These are phyloP conservation scores for Hypoxylon lenormandii DNA, from an alignment of 495 filamentous ascomycete genomes.

Conservation along the genomic window DNA sequence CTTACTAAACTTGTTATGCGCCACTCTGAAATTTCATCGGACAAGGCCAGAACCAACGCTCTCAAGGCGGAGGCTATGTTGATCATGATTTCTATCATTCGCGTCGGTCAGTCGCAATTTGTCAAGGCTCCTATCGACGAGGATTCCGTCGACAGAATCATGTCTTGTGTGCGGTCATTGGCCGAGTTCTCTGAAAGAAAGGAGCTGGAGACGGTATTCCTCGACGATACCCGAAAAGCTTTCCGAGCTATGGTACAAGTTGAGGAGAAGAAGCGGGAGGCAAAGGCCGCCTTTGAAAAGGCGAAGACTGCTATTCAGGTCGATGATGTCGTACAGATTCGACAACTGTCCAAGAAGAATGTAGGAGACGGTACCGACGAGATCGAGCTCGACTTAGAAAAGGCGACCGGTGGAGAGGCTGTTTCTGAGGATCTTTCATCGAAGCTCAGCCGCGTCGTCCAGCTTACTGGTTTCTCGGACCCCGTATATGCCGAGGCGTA, in stretches of 20 bases:
- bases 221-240: slow-evolving; percentile 94
- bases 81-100: slow-evolving; percentile 98
- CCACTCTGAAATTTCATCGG: slow-evolving; percentile 91
- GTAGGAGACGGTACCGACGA: slow-evolving; percentile 84
- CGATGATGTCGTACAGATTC: slow-evolving; percentile 91
- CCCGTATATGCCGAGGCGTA: slow-evolving; percentile 98
- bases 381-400: slow-evolving; percentile 89
- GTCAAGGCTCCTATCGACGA: slow-evolving; percentile 98
- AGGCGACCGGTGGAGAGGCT: slow-evolving; percentile 90
- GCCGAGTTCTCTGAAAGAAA: slow-evolving; percentile 90
- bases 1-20: slow-evolving; percentile 99
- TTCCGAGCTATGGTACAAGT: slow-evolving; percentile 98
- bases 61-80: slow-evolving; percentile 97
- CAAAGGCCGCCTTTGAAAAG: slow-evolving; percentile 88
- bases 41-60: slow-evolving; percentile 88
- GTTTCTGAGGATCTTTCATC: slow-evolving; percentile 83
- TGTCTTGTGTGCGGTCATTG: slow-evolving; percentile 93
- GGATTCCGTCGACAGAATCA: slow-evolving; percentile 95
- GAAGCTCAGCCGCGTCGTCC: slow-evolving; percentile 95
- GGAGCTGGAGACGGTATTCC: slow-evolving; percentile 88
- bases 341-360: slow-evolving; percentile 93
- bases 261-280: slow-evolving; percentile 95
- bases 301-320: slow-evolving; percentile 94
- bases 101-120: slow-evolving; percentile 96
- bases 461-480: slow-evolving; percentile 98